Conservation (phyloP, 1,284 basidiomycete species). For the Butyriboletus appendiculatus region DNA sequence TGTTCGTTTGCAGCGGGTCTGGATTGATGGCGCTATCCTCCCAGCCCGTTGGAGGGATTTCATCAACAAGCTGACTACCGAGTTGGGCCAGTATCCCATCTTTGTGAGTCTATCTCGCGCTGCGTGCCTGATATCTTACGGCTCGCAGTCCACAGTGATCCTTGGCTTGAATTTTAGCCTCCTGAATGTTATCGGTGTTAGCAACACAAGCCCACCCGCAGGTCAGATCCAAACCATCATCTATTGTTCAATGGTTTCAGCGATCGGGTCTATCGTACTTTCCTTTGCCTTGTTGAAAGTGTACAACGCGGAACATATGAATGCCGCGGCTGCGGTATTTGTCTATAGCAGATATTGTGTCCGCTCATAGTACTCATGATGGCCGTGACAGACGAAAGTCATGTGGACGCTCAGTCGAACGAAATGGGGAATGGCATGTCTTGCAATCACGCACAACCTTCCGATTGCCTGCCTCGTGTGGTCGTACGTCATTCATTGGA, state of each 20-base stretch:
- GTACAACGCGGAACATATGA: slow-evolving; percentile 11
- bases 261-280: slow-evolving; percentile 18
- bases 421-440: slow-evolving; percentile 6
- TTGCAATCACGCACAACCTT: slow-evolving; percentile 16
- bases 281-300: slow-evolving; percentile 17
- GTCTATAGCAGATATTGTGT: no score
- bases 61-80: slow-evolving; percentile 43
- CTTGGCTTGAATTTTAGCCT: slow-evolving; percentile 21
- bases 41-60: slow-evolving; percentile 34
- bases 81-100: slow-evolving; percentile 53
- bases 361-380: background rate
- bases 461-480: slow-evolving; percentile 17
- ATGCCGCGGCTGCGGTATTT: slow-evolving; percentile 10
- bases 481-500: slow-evolving; percentile 13
- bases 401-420: slow-evolving; percentile 7
- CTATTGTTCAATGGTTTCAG: slow-evolving; percentile 17
- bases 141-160: slow-evolving; percentile 23
- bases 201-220: background rate
- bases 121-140: background rate
- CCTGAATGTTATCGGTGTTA: slow-evolving; percentile 13
- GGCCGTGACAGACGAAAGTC: background rate
- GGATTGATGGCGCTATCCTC: slow-evolving; percentile 25
- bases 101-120: slow-evolving; percentile 39
- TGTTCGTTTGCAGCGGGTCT: slow-evolving; percentile 18
- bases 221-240: slow-evolving; percentile 13